Evolutionary conservation across 2,329 filamentous ascomycete species (phyloP).

Genomic region (Fusarium gaditjirri): DNA sequence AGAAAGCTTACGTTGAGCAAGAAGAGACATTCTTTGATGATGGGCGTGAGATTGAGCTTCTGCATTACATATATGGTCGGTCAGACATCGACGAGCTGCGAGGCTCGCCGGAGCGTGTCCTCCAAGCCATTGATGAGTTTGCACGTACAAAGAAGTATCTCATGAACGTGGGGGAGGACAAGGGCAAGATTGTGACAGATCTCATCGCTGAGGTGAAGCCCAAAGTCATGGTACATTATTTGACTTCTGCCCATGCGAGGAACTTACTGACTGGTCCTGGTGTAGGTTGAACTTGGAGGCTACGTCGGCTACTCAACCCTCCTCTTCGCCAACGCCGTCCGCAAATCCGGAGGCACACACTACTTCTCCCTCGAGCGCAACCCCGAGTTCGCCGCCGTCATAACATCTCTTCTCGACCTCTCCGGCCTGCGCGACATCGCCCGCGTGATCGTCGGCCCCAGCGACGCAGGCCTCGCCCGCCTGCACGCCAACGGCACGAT

Average conservation of each 20-base stretch:
- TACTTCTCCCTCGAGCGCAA: conserved; percentile 81
- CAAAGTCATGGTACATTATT: conserved; percentile 64
- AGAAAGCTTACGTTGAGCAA: conserved; percentile 55
- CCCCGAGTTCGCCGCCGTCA: conserved; percentile 78
- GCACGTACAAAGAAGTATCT: conserved; percentile 71
- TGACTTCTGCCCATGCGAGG: fast-evolving
- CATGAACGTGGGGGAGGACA: conserved; percentile 83
- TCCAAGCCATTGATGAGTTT: conserved; percentile 77
- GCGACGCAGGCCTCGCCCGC: conserved; percentile 71
- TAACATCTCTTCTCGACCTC: conserved; percentile 74
- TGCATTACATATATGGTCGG: conserved; percentile 74
- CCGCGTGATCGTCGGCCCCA: conserved; percentile 75
- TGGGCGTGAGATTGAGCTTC: conserved; percentile 77
- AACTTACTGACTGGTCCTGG: background rate
- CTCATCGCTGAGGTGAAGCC: conserved; percentile 76
- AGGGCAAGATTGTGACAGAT: conserved; percentile 76
- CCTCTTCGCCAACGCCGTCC: conserved; percentile 75
- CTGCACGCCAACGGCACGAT: conserved; percentile 66
- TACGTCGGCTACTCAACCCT: conserved; percentile 87
- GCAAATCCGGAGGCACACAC: conserved; percentile 68
- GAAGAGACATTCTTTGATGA: conserved; percentile 68
- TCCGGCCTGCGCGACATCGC: conserved; percentile 78
- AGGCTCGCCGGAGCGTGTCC: conserved; percentile 70
- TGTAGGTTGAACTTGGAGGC: conserved; percentile 77
- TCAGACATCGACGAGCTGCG: conserved; percentile 71